Percentiles rank a stretch among this genome's conserved stretches.
These are phyloP conservation scores for Leucosporidium scottii DNA, from an alignment of 768 basidiomycete species.

Conservation along the genomic window DNA sequence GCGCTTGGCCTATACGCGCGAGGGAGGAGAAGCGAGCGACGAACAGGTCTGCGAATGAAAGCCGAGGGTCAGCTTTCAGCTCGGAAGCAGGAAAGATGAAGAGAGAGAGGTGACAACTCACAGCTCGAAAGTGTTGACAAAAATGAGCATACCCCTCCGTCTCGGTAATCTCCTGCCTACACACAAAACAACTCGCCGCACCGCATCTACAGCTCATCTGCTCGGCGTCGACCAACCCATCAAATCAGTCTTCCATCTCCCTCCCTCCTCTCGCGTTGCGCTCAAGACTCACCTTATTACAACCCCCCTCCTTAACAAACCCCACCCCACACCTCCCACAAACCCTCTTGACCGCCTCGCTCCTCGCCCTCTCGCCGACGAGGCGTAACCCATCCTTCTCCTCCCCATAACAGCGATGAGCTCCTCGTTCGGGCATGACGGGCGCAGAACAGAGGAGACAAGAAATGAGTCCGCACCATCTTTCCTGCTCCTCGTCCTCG, in stretches of 20 bases:
- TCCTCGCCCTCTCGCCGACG: conserved; percentile 19
- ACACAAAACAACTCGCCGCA: conserved; percentile 2
- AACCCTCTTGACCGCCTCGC: neutral
- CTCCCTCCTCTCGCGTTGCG: no score
- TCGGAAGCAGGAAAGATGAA: neutral
- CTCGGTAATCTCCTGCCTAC: neutral
- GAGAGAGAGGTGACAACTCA: neutral
- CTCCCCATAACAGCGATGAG: neutral
- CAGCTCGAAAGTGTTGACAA: conserved; percentile 10
- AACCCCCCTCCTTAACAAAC: conserved; percentile 7
- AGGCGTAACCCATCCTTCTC: conserved; percentile 13
- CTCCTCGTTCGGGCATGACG: neutral
- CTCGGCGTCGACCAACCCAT: no score
- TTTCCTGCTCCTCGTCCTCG: neutral
- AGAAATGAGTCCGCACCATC: neutral
- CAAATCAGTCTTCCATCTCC: neutral
- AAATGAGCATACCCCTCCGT: conserved; percentile 8
- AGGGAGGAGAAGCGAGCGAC: no score
- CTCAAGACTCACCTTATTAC: conserved; percentile 18
- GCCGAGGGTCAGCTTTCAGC: no score
- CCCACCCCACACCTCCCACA: conserved; percentile 10
- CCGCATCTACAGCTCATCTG: conserved; percentile 23
- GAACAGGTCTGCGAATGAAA: no score
- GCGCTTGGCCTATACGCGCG: no score
- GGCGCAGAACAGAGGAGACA: neutral